A percentile compares a stretch with the other conserved stretches of the same genome.
phyloP scores from a whole-genome alignment of 1,284 basidiomycete genomes.

The Leccinum solheimii region DNA sequence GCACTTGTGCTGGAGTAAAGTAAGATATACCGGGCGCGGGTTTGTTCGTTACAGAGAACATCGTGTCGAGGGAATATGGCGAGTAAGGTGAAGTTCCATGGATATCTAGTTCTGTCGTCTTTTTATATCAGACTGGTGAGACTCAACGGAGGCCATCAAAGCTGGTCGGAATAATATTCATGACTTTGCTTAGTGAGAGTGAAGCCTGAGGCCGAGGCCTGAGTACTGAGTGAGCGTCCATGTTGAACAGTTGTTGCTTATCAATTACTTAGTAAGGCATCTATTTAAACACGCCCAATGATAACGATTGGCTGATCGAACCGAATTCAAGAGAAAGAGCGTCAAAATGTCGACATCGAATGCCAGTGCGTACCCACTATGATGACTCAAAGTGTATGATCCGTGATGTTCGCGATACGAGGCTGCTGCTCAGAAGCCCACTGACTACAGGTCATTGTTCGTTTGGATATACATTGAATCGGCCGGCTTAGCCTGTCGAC shows the following conservation, averaged over 20 bases:
- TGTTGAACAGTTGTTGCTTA: not conserved
- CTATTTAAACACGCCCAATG: not conserved
- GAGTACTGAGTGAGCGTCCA: not conserved
- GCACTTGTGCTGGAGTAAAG: conserved; percentile 55
- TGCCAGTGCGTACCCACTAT: not conserved
- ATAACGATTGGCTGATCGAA: not conserved
- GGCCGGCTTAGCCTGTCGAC: not conserved
- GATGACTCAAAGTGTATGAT: not conserved
- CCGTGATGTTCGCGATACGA: not conserved
- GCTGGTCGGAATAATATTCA: not conserved
- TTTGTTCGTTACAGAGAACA: conserved; percentile 26
- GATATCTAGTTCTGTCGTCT: not conserved
- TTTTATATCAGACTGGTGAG: conserved; percentile 9
- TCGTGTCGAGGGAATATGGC: not conserved
- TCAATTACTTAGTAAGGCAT: not conserved
- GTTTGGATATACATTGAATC: not conserved
- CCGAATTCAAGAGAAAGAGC: not conserved
- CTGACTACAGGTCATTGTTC: not conserved
- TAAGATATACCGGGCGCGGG: conserved; percentile 45
- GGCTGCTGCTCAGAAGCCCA: not conserved
- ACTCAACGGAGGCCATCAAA: not conserved
- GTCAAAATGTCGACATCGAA: not conserved
- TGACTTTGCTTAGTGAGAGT: conserved; percentile 3
- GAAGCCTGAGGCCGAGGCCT: not conserved
- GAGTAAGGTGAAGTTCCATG: not conserved